Conservation (phyloP, 106 monocot species). For the Dendrobium catenatum region DNA sequence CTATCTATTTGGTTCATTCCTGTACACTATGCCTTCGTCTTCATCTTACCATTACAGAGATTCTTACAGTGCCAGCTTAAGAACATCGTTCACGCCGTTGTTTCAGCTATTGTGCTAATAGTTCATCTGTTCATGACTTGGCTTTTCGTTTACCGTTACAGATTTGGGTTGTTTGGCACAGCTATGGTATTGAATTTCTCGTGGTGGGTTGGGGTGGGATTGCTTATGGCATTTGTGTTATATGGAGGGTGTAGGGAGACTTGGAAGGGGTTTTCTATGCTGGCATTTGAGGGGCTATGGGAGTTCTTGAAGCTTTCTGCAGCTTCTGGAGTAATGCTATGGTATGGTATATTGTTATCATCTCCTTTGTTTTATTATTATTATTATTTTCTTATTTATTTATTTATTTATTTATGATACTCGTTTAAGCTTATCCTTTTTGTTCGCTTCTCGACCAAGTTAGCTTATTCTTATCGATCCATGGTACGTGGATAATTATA, state of each 20-base stretch:
- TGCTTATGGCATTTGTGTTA: constrained; percentile 21
- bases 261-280: constrained; percentile 51
- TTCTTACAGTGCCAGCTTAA: constrained; percentile 56
- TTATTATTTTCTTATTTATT: too few relatives aligned
- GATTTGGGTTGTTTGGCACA: constrained; percentile 33
- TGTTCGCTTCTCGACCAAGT: too few relatives aligned
- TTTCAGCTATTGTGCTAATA: constrained; percentile 20
- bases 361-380: too few relatives aligned
- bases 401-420: too few relatives aligned
- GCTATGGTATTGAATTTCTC: constrained; percentile 40
- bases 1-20: constrained; percentile 53
- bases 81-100: constrained; percentile 32
- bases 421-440: too few relatives aligned
- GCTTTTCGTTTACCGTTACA: constrained; percentile 29
- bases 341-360: constrained; percentile 13
- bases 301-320: constrained; percentile 46
- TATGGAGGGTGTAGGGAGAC: constrained; percentile 37
- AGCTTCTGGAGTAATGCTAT: constrained; percentile 56
- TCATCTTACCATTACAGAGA: constrained; percentile 47
- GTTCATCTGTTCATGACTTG: constrained; percentile 41
- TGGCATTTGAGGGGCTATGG: constrained; percentile 49
- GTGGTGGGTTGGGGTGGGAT: constrained; percentile 32
- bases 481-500: too few relatives aligned
- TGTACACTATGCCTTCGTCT: constrained; percentile 51
- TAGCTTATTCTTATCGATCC: too few relatives aligned